Evolutionary conservation across 2,329 filamentous ascomycete species (phyloP).

Genomic region (Fusarium equiseti): DNA sequence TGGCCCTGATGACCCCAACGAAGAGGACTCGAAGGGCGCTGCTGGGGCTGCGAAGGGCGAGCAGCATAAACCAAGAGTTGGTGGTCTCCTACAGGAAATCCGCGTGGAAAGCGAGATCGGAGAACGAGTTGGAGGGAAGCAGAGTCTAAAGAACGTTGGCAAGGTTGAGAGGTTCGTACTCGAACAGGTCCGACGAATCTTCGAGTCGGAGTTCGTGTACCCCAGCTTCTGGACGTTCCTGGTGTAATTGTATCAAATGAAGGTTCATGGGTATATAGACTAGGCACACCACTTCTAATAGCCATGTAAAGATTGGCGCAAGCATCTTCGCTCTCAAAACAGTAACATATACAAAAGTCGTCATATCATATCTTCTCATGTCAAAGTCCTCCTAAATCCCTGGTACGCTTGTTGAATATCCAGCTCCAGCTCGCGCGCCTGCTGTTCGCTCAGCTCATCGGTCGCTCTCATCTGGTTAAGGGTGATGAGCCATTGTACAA

Average conservation of each 20-base stretch:
- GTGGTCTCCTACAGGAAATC: conserved; percentile 89
- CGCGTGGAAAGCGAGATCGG: conserved; percentile 98
- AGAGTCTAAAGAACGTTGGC: conserved; percentile 96
- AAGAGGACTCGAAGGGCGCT: conserved; percentile 15
- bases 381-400: conserved; percentile 87
- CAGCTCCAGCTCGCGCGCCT: conserved; percentile 88
- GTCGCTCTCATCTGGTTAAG: conserved; percentile 98
- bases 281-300: conserved; percentile 21
- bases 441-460: conserved; percentile 87
- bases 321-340: conserved; percentile 27
- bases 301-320: conserved; percentile 2
- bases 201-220: conserved; percentile 98
- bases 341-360: conserved; percentile 8
- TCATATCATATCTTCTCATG: conserved; percentile 52
- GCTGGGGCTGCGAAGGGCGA: conserved; percentile 41
- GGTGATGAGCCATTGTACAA: conserved; percentile 97
- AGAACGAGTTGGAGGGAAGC: conserved; percentile 88
- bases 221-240: conserved; percentile 99
- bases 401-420: conserved; percentile 96
- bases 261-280: conserved; percentile 42
- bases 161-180: conserved; percentile 98
- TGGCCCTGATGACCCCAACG: conserved; percentile 59
- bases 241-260: conserved; percentile 64
- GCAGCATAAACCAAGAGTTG: conserved; percentile 61
- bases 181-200: conserved; percentile 95